Base-by-base conservation (phyloP, 179 eudicot genomes). In the Spergularia azorica region DNA sequence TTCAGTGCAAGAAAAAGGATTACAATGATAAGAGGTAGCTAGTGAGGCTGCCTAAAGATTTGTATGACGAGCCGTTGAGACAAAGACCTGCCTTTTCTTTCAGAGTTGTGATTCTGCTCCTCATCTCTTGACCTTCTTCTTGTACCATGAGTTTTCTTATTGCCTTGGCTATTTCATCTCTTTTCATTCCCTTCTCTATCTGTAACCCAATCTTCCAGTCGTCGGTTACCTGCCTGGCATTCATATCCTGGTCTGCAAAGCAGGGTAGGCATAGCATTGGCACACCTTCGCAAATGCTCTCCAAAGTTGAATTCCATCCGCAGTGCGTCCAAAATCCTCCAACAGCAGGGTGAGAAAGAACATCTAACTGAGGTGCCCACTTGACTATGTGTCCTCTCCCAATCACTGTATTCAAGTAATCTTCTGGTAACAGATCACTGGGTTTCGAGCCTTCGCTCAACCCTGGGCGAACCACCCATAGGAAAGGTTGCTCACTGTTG, bases 241-340 rank as follows among this genome's bases (percentile, higher is more conserved):
- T 84, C 56, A 76, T 61, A 68, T 60, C 70, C 60, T 84, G 87
- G 52, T 84, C 87, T 62, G 64, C 78, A 39, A 81, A 81, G 72
- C 76, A 80, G 16, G 87, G 87, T 4, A 79, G 6, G 79, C 90
- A 89, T 7, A 89, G 80, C 92, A 87, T 87, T 2, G 92, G 88
- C 6, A 87, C 84, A 9, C 92, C 92, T 79, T 87, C 87, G 52
- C 82, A 83, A 4, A 87, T 83, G 51, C 92, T 85, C 79, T 84
- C 87, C 20, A 81, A 32, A 1, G 84, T 82, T 36, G 87, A 84
- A 38, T 83, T 84, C 86, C 86, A 84, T 41, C 86, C 86, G 61
- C 82, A 74, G 32, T 84, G 86, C 58, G 79, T 84, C 77, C 80
- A 71, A 67, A 84, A 84, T n/a, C 86, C 86, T 70, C 86, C 86